phyloP scores from a whole-genome alignment of 2,329 filamentous ascomycete species.

The Pestalotiopsis fici region DNA sequence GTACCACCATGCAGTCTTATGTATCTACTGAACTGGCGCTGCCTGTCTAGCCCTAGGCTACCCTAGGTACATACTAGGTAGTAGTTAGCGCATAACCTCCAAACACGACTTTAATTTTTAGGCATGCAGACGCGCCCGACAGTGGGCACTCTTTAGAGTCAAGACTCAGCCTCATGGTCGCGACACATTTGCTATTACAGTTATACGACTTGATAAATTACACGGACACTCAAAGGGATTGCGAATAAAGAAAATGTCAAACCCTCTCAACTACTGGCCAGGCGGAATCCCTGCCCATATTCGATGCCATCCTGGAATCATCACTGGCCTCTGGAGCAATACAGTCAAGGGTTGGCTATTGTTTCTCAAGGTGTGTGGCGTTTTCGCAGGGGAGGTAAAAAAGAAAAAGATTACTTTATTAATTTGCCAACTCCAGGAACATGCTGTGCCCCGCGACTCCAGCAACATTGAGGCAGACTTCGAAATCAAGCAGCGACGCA shows the following conservation, averaged over 20 bases:
- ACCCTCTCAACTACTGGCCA: background rate
- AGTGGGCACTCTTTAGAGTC: no score
- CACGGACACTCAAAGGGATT: no score
- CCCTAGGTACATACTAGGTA: no score
- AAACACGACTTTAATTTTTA: no score
- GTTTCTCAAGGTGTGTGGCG: background rate
- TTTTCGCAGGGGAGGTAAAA: background rate
- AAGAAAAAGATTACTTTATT: background rate
- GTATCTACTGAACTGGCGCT: no score
- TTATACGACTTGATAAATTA: no score
- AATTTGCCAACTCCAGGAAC: background rate
- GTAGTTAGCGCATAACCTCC: no score
- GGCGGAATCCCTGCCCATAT: background rate
- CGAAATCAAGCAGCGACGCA: background rate
- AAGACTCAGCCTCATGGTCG: no score
- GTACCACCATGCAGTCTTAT: no score
- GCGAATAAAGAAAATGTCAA: background rate
- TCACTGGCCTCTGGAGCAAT: background rate
- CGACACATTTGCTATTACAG: no score
- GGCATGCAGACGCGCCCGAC: no score
- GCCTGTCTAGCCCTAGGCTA: no score
- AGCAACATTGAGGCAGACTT: background rate
- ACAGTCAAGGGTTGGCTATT: background rate
- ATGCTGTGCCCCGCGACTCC: background rate
- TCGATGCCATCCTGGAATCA: background rate